Percentiles rank a stretch among this genome's conserved stretches.
Conservation (phyloP, 768 basidiomycete genomes). For the Calvatia gigantea region DNA sequence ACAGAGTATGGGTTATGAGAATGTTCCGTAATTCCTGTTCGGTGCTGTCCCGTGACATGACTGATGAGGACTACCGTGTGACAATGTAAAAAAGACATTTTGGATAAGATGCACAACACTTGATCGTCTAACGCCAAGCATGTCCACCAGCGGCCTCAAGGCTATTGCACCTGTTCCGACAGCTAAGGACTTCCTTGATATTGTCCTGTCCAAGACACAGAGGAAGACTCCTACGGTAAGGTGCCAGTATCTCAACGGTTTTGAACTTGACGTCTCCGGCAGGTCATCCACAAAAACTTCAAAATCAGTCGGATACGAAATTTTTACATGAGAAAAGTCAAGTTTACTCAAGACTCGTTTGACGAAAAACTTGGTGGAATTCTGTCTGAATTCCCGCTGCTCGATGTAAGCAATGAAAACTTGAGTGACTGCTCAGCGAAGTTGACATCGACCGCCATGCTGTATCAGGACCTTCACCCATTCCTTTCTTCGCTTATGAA, state of each 20-base stretch:
- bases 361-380: slow-evolving; percentile 95
- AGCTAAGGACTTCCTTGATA: slow-evolving; percentile 91
- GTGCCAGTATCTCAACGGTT: background rate
- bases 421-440: slow-evolving; percentile 8
- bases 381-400: slow-evolving; percentile 93
- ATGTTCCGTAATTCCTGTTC: too few species aligned
- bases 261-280: background rate
- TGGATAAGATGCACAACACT: background rate
- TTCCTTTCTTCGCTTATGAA: slow-evolving; percentile 96
- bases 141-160: slow-evolving; percentile 90
- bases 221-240: slow-evolving; percentile 93
- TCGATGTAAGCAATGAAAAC: slow-evolving; percentile 66
- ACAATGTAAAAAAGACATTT: background rate
- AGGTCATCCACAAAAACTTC: slow-evolving; percentile 99
- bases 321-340: slow-evolving; percentile 99
- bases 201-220: slow-evolving; percentile 91
- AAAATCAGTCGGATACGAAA: slow-evolving; percentile 98
- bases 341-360: slow-evolving; percentile 95
- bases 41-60: too few species aligned
- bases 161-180: slow-evolving; percentile 98
- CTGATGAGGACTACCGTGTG: too few species aligned
- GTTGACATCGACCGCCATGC: slow-evolving; percentile 22
- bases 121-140: slow-evolving; percentile 16
- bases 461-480: slow-evolving; percentile 81
- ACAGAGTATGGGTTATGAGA: too few species aligned